Conservation (phyloP, 495 filamentous ascomycete genomes). For the Cairneyella variabilis region DNA sequence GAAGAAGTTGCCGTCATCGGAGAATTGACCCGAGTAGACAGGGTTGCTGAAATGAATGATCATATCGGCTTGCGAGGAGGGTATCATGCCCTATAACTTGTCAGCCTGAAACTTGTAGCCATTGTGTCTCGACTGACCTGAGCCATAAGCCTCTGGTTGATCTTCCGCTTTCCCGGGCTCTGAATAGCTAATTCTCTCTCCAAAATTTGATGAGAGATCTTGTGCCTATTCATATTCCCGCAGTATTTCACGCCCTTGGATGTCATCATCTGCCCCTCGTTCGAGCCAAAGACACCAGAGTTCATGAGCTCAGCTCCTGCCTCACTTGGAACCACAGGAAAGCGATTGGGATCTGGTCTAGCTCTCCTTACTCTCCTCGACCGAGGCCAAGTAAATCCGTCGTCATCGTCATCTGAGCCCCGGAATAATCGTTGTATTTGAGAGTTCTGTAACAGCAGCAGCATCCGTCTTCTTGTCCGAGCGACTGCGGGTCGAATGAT, state of each 20-base stretch:
- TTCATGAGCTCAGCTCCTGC: slow-evolving; percentile 73
- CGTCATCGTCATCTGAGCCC: slow-evolving; percentile 29
- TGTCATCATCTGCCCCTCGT: slow-evolving; percentile 46
- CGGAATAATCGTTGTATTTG: slow-evolving; percentile 25
- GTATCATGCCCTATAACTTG: slow-evolving; percentile 51
- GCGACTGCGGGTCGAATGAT: slow-evolving; percentile 21
- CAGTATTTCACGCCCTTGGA: slow-evolving; percentile 23
- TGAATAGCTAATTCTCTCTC: slow-evolving; percentile 74
- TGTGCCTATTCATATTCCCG: slow-evolving; percentile 53
- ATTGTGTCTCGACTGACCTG: slow-evolving; percentile 44
- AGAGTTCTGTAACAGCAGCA: slow-evolving; percentile 21
- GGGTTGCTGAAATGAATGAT: slow-evolving; percentile 81
- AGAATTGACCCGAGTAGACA: slow-evolving; percentile 95
- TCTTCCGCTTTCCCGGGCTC: slow-evolving; percentile 44
- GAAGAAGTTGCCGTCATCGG: slow-evolving; percentile 95
- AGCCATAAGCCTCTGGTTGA: slow-evolving; percentile 58
- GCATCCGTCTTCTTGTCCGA: slow-evolving; percentile 17
- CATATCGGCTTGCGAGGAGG: slow-evolving; percentile 73
- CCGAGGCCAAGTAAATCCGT: slow-evolving; percentile 39
- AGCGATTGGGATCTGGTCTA: slow-evolving; percentile 40
- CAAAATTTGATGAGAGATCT: slow-evolving; percentile 67
- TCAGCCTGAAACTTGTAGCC: neutral
- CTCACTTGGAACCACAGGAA: slow-evolving; percentile 76
- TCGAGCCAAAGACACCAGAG: slow-evolving; percentile 70
- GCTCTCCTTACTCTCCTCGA: slow-evolving; percentile 31